Conservation (phyloP, 495 filamentous ascomycete species). For the Hypoxylon lienhwacheense region DNA sequence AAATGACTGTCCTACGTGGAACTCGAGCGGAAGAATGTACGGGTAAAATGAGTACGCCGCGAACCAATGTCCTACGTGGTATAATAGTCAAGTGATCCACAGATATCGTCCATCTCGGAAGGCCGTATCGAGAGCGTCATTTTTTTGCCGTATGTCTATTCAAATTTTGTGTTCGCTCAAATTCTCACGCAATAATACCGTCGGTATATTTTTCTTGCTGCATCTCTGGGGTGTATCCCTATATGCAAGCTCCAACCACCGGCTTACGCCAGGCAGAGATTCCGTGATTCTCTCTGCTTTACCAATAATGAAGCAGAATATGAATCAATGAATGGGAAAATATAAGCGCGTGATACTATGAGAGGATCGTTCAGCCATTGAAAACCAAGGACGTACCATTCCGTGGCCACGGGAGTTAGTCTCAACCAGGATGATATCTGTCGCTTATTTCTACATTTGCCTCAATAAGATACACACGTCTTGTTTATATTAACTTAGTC, state of each 20-base stretch:
- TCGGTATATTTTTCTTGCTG: slow-evolving; percentile 21
- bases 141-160: slow-evolving; percentile 25
- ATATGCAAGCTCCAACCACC: slow-evolving; percentile 25
- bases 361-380: slow-evolving; percentile 20
- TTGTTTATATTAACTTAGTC: not conserved
- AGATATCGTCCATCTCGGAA: slow-evolving; percentile 10
- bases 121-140: slow-evolving; percentile 12
- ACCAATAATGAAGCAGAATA: slow-evolving; percentile 24
- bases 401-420: slow-evolving; percentile 2
- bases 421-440: not conserved
- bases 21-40: slow-evolving; percentile 33
- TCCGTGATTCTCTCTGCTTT: slow-evolving; percentile 10
- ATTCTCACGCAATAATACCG: slow-evolving; percentile 23
- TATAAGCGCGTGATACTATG: slow-evolving; percentile 16
- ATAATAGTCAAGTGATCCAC: slow-evolving; percentile 32
- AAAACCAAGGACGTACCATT: slow-evolving; percentile 19
- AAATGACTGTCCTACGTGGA: slow-evolving; percentile 25
- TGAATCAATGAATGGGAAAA: slow-evolving; percentile 10
- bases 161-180: slow-evolving; percentile 8
- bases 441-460: not conserved
- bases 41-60: slow-evolving; percentile 34
- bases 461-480: slow-evolving; percentile 20
- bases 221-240: slow-evolving; percentile 19
- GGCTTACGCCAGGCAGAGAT: slow-evolving; percentile 2
- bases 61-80: slow-evolving; percentile 27